Conservation (phyloP, 2,329 filamentous ascomycete genomes). For the Ceratocystis huliohia region DNA sequence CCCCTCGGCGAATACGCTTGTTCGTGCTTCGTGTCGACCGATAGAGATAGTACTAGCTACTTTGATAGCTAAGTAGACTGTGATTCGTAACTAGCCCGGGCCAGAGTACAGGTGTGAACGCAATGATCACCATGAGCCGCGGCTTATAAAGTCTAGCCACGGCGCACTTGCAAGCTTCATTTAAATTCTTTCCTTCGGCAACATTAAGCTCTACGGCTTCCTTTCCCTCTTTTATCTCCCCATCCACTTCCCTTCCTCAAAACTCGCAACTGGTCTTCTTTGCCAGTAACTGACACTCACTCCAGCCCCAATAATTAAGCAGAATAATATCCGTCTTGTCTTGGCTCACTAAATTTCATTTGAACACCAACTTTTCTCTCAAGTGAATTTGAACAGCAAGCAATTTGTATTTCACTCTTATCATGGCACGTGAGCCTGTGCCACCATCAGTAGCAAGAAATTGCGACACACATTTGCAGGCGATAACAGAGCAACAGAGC, state of each 20-base stretch:
- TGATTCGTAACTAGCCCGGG: background rate
- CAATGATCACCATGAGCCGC: constrained; percentile 1
- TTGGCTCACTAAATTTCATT: background rate
- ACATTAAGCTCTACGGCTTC: background rate
- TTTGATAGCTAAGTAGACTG: background rate
- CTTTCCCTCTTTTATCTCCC: background rate
- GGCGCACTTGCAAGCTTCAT: background rate
- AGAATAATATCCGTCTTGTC: background rate
- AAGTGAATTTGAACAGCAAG: background rate
- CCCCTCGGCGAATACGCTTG: background rate
- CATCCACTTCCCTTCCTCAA: background rate
- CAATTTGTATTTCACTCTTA: background rate
- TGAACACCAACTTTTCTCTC: background rate
- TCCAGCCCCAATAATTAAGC: background rate
- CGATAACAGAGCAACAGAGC: background rate
- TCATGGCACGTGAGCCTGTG: background rate
- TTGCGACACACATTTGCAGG: background rate
- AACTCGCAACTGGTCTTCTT: background rate
- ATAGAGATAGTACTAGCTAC: background rate
- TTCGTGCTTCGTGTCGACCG: background rate
- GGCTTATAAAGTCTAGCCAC: background rate
- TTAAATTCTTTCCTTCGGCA: background rate
- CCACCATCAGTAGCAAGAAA: background rate
- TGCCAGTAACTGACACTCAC: background rate
- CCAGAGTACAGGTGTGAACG: background rate